These are phyloP conservation scores for Aureobasidium sp. DNA, from an alignment of 2,329 filamentous ascomycete genomes.

Conservation along the genomic window DNA sequence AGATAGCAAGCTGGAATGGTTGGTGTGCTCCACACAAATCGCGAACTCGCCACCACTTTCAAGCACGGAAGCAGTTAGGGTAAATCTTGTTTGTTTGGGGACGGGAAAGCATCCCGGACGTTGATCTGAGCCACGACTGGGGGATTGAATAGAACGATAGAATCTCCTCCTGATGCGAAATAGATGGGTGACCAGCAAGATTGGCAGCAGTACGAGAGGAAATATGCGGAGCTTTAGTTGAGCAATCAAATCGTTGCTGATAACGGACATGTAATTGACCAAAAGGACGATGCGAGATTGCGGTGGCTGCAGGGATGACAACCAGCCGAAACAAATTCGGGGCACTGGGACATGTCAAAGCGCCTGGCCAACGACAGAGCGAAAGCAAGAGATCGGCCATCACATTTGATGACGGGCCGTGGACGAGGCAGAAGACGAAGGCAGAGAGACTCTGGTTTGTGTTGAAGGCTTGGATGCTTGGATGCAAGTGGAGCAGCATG, in stretches of 20 bases:
- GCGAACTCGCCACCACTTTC: constrained; percentile 2
- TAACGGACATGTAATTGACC: constrained; percentile 12
- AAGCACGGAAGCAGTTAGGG: constrained; percentile 3
- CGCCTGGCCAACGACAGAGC: constrained; percentile 3
- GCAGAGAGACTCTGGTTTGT: not conserved
- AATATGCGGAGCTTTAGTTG: constrained; percentile 1
- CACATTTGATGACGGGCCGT: not conserved
- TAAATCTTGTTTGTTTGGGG: constrained; percentile 12
- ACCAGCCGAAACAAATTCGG: constrained; percentile 9
- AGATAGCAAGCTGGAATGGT: constrained; percentile 3
- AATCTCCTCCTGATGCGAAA: constrained; percentile 3
- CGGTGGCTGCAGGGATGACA: constrained; percentile 16
- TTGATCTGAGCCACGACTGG: constrained; percentile 11
- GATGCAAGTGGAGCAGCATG: not conserved
- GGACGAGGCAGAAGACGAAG: not conserved
- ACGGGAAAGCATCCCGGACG: constrained; percentile 12
- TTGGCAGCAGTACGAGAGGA: constrained; percentile 1
- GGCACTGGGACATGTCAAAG: constrained; percentile 8
- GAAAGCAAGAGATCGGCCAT: constrained; percentile 6
- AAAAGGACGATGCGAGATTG: constrained; percentile 14
- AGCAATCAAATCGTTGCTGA: constrained; percentile 14
- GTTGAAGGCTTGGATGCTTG: constrained; percentile 1
- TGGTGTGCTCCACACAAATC: constrained; percentile 9
- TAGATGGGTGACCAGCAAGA: not conserved
- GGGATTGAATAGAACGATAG: not conserved